These are phyloP conservation scores for Rhynchosporium graminicola DNA, from an alignment of 2,329 filamentous ascomycete species.

Conservation along the genomic window DNA sequence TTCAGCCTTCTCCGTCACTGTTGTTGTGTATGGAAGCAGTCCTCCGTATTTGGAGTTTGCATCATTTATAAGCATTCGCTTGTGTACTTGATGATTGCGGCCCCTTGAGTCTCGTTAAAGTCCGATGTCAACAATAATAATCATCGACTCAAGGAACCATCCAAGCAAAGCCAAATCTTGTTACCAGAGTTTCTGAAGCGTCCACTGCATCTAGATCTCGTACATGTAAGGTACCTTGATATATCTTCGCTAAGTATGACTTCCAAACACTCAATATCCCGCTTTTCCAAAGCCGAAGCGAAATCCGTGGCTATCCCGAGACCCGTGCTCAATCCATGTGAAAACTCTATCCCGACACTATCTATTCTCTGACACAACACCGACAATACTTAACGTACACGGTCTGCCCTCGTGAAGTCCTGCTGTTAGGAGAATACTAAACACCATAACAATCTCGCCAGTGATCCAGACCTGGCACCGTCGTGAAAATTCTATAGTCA, in stretches of 20 bases:
- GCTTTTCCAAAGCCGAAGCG: slow-evolving; percentile 4
- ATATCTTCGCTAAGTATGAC: slow-evolving; percentile 7
- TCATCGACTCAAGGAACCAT: background rate
- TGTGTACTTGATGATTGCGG: background rate
- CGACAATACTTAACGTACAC: slow-evolving; percentile 35
- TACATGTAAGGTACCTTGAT: background rate
- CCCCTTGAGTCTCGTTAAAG: background rate
- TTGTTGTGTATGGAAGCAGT: slow-evolving; percentile 11
- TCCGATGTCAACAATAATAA: slow-evolving; percentile 1
- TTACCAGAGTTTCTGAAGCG: background rate
- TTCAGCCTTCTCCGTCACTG: slow-evolving; percentile 28
- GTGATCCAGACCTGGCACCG: background rate
- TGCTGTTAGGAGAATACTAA: slow-evolving; percentile 26
- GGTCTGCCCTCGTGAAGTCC: slow-evolving; percentile 28
- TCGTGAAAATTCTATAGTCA: background rate
- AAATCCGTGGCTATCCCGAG: slow-evolving; percentile 13
- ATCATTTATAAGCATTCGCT: slow-evolving; percentile 13
- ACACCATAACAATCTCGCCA: slow-evolving; percentile 9
- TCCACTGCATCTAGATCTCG: slow-evolving; percentile 4
- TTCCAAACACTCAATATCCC: background rate
- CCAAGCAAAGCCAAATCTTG: background rate
- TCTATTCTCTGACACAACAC: slow-evolving; percentile 33
- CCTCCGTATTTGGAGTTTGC: slow-evolving; percentile 1
- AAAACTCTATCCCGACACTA: slow-evolving; percentile 29
- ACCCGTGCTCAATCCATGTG: slow-evolving; percentile 11